Base-by-base conservation (phyloP, 2,329 filamentous ascomycete species). In the Metarhizium album region DNA sequence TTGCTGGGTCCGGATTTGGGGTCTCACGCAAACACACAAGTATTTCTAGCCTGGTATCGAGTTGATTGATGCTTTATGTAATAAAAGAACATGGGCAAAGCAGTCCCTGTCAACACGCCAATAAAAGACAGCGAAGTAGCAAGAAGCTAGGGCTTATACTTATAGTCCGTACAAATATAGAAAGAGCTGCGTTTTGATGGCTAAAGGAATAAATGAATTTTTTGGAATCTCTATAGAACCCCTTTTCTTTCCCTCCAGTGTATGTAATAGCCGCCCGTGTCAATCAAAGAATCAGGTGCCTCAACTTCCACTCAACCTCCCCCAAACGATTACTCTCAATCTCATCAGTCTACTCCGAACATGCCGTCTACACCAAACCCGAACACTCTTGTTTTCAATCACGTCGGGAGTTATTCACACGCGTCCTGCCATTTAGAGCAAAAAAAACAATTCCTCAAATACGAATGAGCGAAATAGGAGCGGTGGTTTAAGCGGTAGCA, bases 401-500 rank as follows among this genome's bases (percentile, higher is more conserved):
- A 8, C n/a, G 22, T 5, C 31, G 27, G 11, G 27, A 29, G 27
- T 13, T 31, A 4, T 40, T 35, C 27, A n/a, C 14, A 14, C 2
- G 20, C 11, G 24, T 40, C 20, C 43, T n/a, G 13, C 14, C 14
- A 23, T 3, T 23, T 20, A 14, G 9, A 16, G 14, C 2, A 14
- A 35, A 35, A 14, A 13, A 13, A n/a, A n/a, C n/a, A n/a, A n/a
- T n/a, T n/a, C 11, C 9, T 16, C 33, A 16, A 35, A 35, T 35
- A 35, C 33, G 20, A 23, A n/a, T 16, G 38, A 48, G 29, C 43
- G 11, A 35, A 45, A 16, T 18, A 45, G 23, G 23, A 22, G 23
- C 31, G 8, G 7, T 31, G 16, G n/a, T 49, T 52, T 50, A 57
- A 22, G 52, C 52, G 23, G 52, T 51, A 9, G 49, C 52, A 33